Conservation (phyloP, 805 yeast species). For the Brettanomyces custersianus region DNA sequence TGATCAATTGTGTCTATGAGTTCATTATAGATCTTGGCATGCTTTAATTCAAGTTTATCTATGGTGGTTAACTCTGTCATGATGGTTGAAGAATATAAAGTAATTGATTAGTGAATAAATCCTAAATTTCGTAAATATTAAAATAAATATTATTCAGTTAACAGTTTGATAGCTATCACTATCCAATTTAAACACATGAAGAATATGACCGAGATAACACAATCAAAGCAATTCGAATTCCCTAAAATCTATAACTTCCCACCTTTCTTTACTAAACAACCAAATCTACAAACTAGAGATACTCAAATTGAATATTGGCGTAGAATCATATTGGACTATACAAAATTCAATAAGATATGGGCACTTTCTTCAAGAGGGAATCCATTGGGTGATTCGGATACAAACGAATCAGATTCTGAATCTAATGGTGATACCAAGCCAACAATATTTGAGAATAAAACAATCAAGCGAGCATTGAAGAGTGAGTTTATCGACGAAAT, state of each 20-base stretch:
- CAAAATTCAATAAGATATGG: slow-evolving; percentile 50
- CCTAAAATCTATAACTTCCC: slow-evolving; percentile 70
- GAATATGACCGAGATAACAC: too few species aligned
- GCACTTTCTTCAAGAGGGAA: slow-evolving; percentile 33
- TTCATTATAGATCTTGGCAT: slow-evolving; percentile 25
- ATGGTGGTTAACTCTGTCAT: too few species aligned
- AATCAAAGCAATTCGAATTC: too few species aligned
- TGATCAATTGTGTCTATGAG: slow-evolving; percentile 26
- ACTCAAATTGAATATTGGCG: slow-evolving; percentile 80
- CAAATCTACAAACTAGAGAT: slow-evolving; percentile 66
- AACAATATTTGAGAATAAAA: slow-evolving; percentile 40
- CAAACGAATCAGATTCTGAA: slow-evolving; percentile 21
- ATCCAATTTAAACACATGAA: too few species aligned
- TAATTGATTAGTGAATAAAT: too few species aligned
- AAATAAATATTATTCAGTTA: too few species aligned
- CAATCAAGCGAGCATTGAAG: slow-evolving; percentile 44
- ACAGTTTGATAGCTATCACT: too few species aligned
- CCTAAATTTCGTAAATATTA: too few species aligned
- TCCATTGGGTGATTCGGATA: slow-evolving; percentile 11
- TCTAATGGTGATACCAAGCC: slow-evolving; percentile 5
- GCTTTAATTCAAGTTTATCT: slow-evolving; percentile 16
- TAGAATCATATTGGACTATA: slow-evolving; percentile 50
- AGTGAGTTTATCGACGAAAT: slow-evolving; percentile 48
- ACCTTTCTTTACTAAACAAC: slow-evolving; percentile 86
- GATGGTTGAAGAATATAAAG: too few species aligned